phyloP scores from a whole-genome alignment of 495 filamentous ascomycete genomes.

The Aspergillus leporis region DNA sequence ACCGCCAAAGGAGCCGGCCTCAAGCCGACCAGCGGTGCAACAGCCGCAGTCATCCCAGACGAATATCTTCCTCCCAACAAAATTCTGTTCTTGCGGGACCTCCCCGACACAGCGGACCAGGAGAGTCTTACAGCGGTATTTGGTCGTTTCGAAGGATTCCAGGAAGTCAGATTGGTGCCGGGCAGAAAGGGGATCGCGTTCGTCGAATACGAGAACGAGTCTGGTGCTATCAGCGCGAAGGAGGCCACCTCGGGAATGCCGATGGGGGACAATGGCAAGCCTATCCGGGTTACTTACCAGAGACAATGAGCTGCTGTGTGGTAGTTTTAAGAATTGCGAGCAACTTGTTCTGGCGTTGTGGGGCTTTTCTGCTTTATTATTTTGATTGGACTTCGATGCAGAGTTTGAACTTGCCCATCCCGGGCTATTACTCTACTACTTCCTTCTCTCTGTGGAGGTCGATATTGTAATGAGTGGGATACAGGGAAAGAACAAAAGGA shows the following conservation, averaged over 20 bases:
- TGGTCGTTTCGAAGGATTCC: slow-evolving; percentile 88
- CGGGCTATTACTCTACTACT: slow-evolving; percentile 1
- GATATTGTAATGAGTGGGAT: not conserved
- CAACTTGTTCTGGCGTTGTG: slow-evolving; percentile 37
- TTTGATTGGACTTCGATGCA: slow-evolving; percentile 23
- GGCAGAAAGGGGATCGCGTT: slow-evolving; percentile 89
- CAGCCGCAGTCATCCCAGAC: slow-evolving; percentile 81
- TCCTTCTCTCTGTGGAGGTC: slow-evolving; percentile 1
- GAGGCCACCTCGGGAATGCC: slow-evolving; percentile 91
- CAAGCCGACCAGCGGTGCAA: slow-evolving; percentile 71
- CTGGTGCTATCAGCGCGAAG: slow-evolving; percentile 90
- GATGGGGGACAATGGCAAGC: slow-evolving; percentile 67
- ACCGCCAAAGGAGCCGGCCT: slow-evolving; percentile 74
- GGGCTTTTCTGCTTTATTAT: slow-evolving; percentile 19
- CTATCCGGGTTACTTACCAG: slow-evolving; percentile 87
- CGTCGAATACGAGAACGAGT: slow-evolving; percentile 91
- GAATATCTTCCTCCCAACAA: slow-evolving; percentile 98
- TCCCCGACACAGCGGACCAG: slow-evolving; percentile 83
- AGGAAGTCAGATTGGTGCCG: slow-evolving; percentile 86
- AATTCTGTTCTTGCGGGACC: slow-evolving; percentile 91
- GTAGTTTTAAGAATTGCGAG: slow-evolving; percentile 6
- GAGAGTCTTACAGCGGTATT: slow-evolving; percentile 80
- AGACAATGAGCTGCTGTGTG: slow-evolving; percentile 58
- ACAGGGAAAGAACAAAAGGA: slow-evolving; percentile 9
- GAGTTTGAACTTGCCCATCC: not conserved